These are phyloP conservation scores for Tuber indicum DNA, from an alignment of 495 filamentous ascomycete genomes.

Conservation along the genomic window DNA sequence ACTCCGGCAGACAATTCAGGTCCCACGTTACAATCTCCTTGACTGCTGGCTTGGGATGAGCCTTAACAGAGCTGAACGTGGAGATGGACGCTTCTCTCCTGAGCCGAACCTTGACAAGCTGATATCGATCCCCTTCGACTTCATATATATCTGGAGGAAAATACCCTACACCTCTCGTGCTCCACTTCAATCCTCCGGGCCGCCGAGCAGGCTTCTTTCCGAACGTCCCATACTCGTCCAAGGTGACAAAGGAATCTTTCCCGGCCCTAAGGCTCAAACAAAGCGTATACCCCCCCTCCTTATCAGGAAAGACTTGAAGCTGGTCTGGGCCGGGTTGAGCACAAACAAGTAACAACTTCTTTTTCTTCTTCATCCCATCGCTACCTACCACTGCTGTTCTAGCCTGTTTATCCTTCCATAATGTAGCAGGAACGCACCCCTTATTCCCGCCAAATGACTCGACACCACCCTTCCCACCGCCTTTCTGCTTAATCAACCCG, in stretches of 20 bases:
- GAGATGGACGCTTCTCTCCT: background rate
- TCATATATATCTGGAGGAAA: conserved; percentile 38
- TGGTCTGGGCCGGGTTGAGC: conserved; percentile 36
- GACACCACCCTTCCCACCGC: conserved; percentile 36
- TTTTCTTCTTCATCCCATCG: conserved; percentile 5
- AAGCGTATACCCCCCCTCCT: conserved; percentile 19
- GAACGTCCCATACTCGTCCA: conserved; percentile 36
- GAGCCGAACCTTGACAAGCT: conserved; percentile 32
- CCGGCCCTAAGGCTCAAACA: conserved; percentile 20
- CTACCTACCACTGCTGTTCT: background rate
- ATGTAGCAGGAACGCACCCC: conserved; percentile 14
- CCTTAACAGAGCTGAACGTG: background rate
- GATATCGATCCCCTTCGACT: conserved; percentile 32
- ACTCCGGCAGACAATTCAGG: conserved; percentile 33
- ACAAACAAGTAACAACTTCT: conserved; percentile 34
- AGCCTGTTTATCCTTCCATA: conserved; percentile 25
- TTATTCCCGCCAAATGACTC: conserved; percentile 37
- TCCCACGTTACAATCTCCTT: conserved; percentile 33
- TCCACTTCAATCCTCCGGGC: conserved; percentile 23
- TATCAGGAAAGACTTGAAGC: conserved; percentile 23
- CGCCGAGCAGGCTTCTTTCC: conserved; percentile 20
- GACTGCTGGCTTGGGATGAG: conserved; percentile 12
- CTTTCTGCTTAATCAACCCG: conserved; percentile 31
- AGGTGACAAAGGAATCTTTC: conserved; percentile 23
- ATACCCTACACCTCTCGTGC: conserved; percentile 15